Percentiles rank a stretch among this genome's conserved stretches.
phyloP scores from a whole-genome alignment of 768 basidiomycete genomes.

The Cyathus striatus region DNA sequence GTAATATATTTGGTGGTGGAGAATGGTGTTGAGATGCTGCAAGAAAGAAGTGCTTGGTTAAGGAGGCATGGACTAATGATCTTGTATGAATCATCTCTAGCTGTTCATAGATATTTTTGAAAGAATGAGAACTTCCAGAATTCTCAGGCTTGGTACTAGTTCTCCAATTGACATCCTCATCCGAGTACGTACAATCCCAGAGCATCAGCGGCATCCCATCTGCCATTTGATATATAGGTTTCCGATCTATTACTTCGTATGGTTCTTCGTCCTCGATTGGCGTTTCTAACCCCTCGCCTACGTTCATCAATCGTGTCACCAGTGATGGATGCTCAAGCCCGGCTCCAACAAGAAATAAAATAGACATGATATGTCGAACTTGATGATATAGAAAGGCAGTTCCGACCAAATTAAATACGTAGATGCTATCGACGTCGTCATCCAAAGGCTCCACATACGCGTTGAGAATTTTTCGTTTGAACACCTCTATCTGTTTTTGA shows the following conservation, averaged over 20 bases:
- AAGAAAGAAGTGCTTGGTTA: constrained; percentile 62
- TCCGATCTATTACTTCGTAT: constrained; percentile 51
- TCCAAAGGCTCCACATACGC: constrained; percentile 57
- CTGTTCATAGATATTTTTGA: constrained; percentile 40
- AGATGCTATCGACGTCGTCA: constrained; percentile 28
- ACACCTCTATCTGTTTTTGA: constrained; percentile 83
- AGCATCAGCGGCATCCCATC: constrained; percentile 87
- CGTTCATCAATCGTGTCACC: constrained; percentile 70
- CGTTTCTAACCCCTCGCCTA: constrained; percentile 39
- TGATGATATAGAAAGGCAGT: constrained; percentile 93
- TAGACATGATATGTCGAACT: constrained; percentile 71
- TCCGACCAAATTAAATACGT: constrained; percentile 82
- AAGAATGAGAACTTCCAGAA: constrained; percentile 5
- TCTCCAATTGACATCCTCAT: constrained; percentile 68
- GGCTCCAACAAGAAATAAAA: constrained; percentile 38
- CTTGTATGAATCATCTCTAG: constrained; percentile 50
- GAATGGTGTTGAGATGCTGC: constrained; percentile 50
- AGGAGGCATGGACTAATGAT: constrained; percentile 57
- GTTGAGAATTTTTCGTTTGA: constrained; percentile 59
- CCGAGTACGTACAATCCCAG: constrained; percentile 81
- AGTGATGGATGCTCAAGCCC: constrained; percentile 72
- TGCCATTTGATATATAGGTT: constrained; percentile 93
- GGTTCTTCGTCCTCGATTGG: constrained; percentile 23
- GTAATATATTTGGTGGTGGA: constrained; percentile 31
- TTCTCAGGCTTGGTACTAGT: constrained; percentile 38